Evolutionary conservation across 805 yeast species (phyloP), one percentile per base, ranked within the genome.

Genomic region (Wickerhamiella nectarea): DNA sequence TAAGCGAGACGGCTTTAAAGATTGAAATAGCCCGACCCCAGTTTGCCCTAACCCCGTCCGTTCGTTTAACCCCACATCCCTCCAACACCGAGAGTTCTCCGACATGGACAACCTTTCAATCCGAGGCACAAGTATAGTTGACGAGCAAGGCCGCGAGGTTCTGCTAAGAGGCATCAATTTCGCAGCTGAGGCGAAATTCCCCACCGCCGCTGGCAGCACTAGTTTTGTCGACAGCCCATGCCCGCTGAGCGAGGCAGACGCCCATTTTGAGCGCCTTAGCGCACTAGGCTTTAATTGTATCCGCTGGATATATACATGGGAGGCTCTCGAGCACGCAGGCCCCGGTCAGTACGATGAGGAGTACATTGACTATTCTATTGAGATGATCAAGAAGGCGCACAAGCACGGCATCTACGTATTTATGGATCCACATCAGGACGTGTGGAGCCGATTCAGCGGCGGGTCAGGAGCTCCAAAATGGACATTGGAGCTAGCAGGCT

Each of bases 401-500:
- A 55, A 67, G 20, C 65, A 78, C 28, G 94, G 89, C 1, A 59
- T 86, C 18, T 84, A 82, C 54, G 84, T 86, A 10, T 76, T 82
- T 50, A 55, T 87, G 47, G 95, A 86, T 56, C 83, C 93, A 0
- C 96, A 86, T 60, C 96, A 86, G 59, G 96, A 86, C 58, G 91
- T 80, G 18, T 86, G 96, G 96, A 78, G 91, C 2, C 70, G 95
- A 45, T 80, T 69, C 57, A 66, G 76, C n/a, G 95, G 96, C 5
- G 96, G 96, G 1, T 76, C 84, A 45, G 96, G 96, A 15, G 94
- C 95, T 6, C 95, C 96, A 0, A 52, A 81, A 56, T 86, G 96
- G 96, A 86, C 95, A 0, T 61, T 85, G 7, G 78, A 80, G 53
- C 87, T 89, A n/a, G 94, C 87, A 1, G 95, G 95, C 0, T 64